A percentile compares a stretch with the other conserved stretches of the same genome.
Conservation (phyloP, 2,329 filamentous ascomycete species). For the Trichoderma simmonsii region DNA sequence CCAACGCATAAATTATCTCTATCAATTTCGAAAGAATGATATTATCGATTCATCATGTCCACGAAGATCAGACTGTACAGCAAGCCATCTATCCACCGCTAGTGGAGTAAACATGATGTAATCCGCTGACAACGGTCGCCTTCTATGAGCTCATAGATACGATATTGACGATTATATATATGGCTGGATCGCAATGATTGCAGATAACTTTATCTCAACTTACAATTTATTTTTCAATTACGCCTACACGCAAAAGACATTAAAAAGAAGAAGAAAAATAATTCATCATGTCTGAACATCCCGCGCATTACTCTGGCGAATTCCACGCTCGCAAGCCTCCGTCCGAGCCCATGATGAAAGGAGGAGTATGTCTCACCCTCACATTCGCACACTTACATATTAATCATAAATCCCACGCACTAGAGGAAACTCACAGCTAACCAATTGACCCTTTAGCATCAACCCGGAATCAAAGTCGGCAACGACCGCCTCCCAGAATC, state of each 20-base stretch:
- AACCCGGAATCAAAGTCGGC: slow-evolving; percentile 58
- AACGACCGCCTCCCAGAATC: slow-evolving; percentile 62
- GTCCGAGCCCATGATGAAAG: slow-evolving; percentile 18
- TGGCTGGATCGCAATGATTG: not conserved
- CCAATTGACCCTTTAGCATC: slow-evolving; percentile 48
- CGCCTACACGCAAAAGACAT: not conserved
- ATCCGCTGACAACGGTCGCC: not conserved
- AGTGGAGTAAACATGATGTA: slow-evolving; percentile 4
- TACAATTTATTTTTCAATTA: not conserved
- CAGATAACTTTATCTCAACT: not conserved
- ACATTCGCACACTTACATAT: not conserved
- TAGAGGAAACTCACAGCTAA: not conserved
- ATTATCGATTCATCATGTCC: not conserved
- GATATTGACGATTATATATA: not conserved
- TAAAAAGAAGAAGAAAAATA: not conserved
- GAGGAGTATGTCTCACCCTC: slow-evolving; percentile 16
- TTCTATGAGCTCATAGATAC: slow-evolving; percentile 9
- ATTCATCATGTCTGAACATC: not conserved
- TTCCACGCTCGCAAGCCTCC: slow-evolving; percentile 9
- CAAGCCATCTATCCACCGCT: not conserved
- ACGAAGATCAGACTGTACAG: not conserved
- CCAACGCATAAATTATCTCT: not conserved
- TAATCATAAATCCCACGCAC: not conserved
- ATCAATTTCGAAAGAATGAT: not conserved
- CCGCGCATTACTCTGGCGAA: not conserved